Evolutionary conservation across 1,284 basidiomycete species (phyloP).

Genomic region (Cutaneotrichosporon cavernicola): DNA sequence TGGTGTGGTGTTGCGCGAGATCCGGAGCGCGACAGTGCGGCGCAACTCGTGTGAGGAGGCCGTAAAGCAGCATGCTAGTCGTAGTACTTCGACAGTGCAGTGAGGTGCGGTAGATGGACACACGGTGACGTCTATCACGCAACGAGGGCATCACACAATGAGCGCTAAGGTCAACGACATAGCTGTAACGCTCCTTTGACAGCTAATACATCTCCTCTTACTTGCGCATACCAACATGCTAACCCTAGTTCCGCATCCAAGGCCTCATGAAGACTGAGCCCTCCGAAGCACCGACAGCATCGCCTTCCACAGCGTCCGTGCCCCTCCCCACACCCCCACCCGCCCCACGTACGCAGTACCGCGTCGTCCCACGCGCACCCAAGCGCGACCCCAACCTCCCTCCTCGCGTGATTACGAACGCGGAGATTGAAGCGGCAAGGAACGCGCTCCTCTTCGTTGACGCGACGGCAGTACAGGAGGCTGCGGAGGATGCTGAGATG

Average conservation of each 20-base stretch:
- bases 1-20: background rate
- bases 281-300: background rate
- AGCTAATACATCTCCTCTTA: too few relatives aligned
- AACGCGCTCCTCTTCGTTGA: conserved; percentile 44
- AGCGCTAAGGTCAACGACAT: too few relatives aligned
- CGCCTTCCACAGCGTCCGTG: background rate
- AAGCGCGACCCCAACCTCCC: conserved; percentile 31
- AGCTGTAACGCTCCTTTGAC: too few relatives aligned
- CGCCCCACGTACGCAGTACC: conserved; percentile 30
- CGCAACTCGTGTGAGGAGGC: too few relatives aligned
- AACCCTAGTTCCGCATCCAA: conserved; percentile 24
- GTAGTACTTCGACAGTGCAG: too few relatives aligned
- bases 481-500: conserved; percentile 42
- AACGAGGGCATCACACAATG: too few relatives aligned
- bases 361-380: conserved; percentile 38
- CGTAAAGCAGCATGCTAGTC: too few relatives aligned
- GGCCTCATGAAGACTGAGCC: conserved; percentile 13
- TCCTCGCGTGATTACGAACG: conserved; percentile 38
- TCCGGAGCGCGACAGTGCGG: background rate
- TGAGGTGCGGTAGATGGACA: too few relatives aligned
- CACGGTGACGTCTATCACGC: too few relatives aligned
- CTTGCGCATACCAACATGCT: background rate
- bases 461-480: conserved; percentile 43
- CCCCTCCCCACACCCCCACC: background rate
- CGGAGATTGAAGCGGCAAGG: conserved; percentile 33